Evolutionary conservation across 768 basidiomycete species (phyloP).

Genomic region (Lactarius akahatsu): DNA sequence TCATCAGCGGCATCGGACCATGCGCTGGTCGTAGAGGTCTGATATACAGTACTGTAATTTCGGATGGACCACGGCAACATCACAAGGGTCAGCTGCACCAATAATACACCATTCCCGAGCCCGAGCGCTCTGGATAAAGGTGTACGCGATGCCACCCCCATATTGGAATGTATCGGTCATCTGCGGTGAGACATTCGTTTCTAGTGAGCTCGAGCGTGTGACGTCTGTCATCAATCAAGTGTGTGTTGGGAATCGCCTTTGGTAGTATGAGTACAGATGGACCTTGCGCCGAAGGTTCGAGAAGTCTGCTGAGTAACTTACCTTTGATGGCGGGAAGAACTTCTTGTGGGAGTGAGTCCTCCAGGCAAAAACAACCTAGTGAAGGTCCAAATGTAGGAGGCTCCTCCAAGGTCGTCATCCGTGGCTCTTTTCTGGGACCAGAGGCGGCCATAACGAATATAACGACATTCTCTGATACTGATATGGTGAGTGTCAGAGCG

Average conservation of each 20-base stretch:
- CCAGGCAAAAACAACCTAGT: constrained; percentile 77
- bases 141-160: constrained; percentile 57
- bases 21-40: constrained; percentile 55
- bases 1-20: constrained; percentile 68
- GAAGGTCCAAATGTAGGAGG: constrained; percentile 68
- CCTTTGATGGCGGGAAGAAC: constrained; percentile 91
- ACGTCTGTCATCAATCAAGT: constrained; percentile 41
- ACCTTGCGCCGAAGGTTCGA: constrained; percentile 65
- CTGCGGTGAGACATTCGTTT: constrained; percentile 72
- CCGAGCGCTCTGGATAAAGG: not conserved
- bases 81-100: constrained; percentile 67
- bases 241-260: constrained; percentile 87
- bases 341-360: constrained; percentile 86
- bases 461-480: constrained; percentile 51
- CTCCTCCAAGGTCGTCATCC: constrained; percentile 81
- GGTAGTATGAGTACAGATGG: constrained; percentile 62
- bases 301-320: constrained; percentile 55
- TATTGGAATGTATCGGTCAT: constrained; percentile 77
- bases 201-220: constrained; percentile 52
- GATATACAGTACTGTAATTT: constrained; percentile 39
- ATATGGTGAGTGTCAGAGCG: constrained; percentile 40
- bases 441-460: constrained; percentile 83
- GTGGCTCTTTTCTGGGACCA: constrained; percentile 77
- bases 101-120: constrained; percentile 26
- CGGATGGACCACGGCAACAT: constrained; percentile 83